Base-by-base conservation (phyloP, 1,284 basidiomycete species). In the Leccinum subfulvum region DNA sequence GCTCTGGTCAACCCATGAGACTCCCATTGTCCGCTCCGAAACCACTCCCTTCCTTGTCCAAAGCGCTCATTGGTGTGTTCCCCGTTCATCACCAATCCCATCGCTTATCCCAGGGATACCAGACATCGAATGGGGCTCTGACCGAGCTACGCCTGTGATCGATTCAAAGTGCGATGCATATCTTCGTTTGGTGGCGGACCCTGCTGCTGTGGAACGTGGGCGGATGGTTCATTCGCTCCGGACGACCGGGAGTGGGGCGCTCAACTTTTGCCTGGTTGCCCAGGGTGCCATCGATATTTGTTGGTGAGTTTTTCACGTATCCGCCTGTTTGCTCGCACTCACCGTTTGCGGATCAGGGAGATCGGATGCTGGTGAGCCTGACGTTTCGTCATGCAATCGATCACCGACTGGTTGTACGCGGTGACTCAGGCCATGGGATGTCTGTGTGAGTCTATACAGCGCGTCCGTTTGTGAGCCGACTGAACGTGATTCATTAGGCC, bases 61-160 rank as follows among this genome's bases (percentile, higher is more conserved):
- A 94, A 71, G 95, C 93, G 6, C 82, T 95, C 37, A 82, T 97
- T 49, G 86, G 86, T 86, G 63, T n/a, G 67, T 56, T 52, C 16
- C 16, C 8, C 35, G 37, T 18, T 4, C 7, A 13, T 37, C 21
- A 5, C 3, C 23, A 7, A 16, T 26, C 7, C 0, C 14, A 26
- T 35, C 3, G 14, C 33, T 58, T 11, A 55, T 47, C 51, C 3
- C 2, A 26, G 39, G 16, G 10, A 49, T 23, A 7, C 5, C 59
- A 88, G 95, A 88, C 3, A 84, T 96, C 53, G 96, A 98, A 79
- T 98, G 94, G 90, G 96, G 96, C 37, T 91, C 90, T 8, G 94
- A 97, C 75, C 84, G 95, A 21, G 80, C 81, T 4, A 73, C 79
- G 23, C 77, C 78, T 14, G 83, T 86, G 11, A 82, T 95, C 35